Evolutionary conservation across 139 green algal genomes (phyloP).

Genomic region (Desmodesmus armatus): DNA sequence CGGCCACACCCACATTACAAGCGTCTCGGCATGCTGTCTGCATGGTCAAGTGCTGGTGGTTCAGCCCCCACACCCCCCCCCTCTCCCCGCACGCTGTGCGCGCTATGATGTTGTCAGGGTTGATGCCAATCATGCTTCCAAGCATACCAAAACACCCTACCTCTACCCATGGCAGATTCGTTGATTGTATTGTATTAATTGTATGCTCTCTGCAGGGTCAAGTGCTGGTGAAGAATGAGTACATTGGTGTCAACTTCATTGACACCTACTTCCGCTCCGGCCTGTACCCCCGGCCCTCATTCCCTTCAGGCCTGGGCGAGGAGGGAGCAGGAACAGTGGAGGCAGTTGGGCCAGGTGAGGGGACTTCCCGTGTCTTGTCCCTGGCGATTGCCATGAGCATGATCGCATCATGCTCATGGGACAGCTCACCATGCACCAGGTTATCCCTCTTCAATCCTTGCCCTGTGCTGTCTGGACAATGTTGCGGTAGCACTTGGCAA

Average conservation of each 20-base stretch:
- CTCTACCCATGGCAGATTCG: no score
- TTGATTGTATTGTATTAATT: no score
- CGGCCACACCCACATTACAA: no score
- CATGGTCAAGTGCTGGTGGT: no score
- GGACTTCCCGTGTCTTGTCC: neutral
- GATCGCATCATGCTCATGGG: neutral
- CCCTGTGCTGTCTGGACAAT: neutral
- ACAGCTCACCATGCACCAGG: neutral
- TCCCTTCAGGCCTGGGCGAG: constrained; percentile 43
- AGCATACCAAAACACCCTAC: no score
- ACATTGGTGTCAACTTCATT: constrained; percentile 48
- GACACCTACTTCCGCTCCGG: constrained; percentile 52
- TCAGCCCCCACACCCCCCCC: no score
- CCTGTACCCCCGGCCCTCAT: constrained; percentile 33
- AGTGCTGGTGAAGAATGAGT: constrained; percentile 36
- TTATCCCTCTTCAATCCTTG: neutral
- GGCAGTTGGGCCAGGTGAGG: constrained; percentile 39
- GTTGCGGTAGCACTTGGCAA: neutral
- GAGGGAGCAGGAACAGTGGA: constrained; percentile 51
- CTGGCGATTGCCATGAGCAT: neutral
- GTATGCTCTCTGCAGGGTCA: no score
- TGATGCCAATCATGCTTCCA: no score
- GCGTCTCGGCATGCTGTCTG: no score
- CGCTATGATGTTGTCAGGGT: no score
- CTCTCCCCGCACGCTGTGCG: no score